A percentile compares a stretch with the other conserved stretches of the same genome.
phyloP scores from a whole-genome alignment of 768 basidiomycete species.

The Phaeotremella skinneri region DNA sequence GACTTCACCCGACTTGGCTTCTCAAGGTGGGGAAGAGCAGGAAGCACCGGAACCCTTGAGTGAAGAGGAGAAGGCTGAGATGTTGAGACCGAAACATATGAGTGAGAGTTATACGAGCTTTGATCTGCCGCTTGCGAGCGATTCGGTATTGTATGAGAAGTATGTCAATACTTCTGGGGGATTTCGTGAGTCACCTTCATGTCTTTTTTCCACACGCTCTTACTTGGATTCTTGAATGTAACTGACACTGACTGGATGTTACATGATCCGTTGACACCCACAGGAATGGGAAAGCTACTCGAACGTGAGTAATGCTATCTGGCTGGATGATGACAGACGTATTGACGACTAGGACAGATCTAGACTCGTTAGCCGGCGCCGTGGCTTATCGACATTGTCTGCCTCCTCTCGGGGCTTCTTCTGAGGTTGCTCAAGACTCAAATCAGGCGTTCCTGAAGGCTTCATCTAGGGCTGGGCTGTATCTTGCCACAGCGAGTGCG shows the following conservation, averaged over 20 bases:
- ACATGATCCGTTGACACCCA: too few species aligned
- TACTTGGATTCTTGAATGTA: background rate
- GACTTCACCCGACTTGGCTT: conserved; percentile 30
- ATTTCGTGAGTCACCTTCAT: conserved; percentile 31
- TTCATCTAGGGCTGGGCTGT: conserved; percentile 67
- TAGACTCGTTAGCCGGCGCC: conserved; percentile 80
- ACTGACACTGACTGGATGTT: background rate
- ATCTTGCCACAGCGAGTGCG: conserved; percentile 79
- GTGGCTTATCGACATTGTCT: conserved; percentile 72
- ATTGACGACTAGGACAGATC: conserved; percentile 61
- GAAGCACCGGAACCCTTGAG: conserved; percentile 7
- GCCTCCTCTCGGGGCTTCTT: conserved; percentile 18
- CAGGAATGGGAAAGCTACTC: conserved; percentile 49
- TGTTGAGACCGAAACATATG: conserved; percentile 43
- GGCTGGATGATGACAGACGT: background rate
- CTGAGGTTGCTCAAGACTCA: conserved; percentile 10
- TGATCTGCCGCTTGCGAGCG: conserved; percentile 41
- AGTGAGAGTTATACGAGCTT: conserved; percentile 48
- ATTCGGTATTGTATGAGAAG: conserved; percentile 36
- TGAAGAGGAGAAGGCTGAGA: conserved; percentile 17
- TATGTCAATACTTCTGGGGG: conserved; percentile 47
- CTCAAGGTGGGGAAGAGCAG: conserved; percentile 7
- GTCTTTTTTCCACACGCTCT: background rate
- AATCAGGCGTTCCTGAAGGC: conserved; percentile 56
- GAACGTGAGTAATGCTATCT: conserved; percentile 34